Conservation (phyloP, 257 asterid genomes). For the Agastache rugosa region DNA sequence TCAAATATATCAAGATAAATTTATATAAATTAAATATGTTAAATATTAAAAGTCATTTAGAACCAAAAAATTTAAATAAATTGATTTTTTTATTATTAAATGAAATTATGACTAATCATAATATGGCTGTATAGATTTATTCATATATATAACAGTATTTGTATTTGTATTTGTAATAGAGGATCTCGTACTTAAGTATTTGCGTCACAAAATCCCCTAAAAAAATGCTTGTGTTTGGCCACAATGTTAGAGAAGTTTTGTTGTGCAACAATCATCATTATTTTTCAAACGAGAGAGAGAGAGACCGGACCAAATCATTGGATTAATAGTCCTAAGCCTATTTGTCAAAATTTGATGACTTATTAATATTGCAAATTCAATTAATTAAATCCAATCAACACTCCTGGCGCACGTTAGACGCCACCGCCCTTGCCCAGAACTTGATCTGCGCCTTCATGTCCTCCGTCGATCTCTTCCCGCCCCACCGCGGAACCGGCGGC, state of each 20-base stretch:
- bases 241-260: background rate
- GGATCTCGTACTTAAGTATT: background rate
- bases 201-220: background rate
- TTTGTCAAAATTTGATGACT: slow-evolving; percentile 10
- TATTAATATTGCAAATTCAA: background rate
- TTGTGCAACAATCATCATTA: background rate
- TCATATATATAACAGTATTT: no score
- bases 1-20: no score
- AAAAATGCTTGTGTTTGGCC: slow-evolving; percentile 9
- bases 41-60: no score
- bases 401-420: slow-evolving; percentile 86
- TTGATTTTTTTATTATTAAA: no score
- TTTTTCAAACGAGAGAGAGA: background rate
- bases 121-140: no score
- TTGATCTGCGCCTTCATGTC: slow-evolving; percentile 86
- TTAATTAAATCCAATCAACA: slow-evolving; percentile 31
- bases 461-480: slow-evolving; percentile 56
- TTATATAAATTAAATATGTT: no score
- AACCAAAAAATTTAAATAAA: no score
- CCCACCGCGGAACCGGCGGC: slow-evolving; percentile 55
- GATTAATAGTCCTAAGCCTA: background rate
- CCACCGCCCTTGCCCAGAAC: slow-evolving; percentile 97
- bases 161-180: background rate
- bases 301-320: background rate
- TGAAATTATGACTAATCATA: no score